Percentiles rank a stretch among this genome's conserved stretches.
phyloP scores from a whole-genome alignment of 2,329 filamentous ascomycete genomes.

The Colletotrichum chlorophyti region DNA sequence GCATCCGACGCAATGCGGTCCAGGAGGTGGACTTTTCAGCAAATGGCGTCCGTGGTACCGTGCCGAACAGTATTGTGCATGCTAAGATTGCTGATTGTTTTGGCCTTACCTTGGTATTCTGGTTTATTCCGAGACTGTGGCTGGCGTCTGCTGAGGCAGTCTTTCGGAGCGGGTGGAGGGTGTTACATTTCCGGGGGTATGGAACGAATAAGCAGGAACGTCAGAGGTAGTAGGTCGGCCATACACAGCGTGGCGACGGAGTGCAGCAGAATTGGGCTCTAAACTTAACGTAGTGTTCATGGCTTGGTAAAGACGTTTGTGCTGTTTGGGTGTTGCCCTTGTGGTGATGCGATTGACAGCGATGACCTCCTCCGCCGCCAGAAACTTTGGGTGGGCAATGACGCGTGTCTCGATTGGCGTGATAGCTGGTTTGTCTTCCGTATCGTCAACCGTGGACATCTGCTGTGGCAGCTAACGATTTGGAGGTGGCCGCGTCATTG shows the following conservation, averaged over 20 bases:
- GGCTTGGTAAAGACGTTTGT: conserved; percentile 7
- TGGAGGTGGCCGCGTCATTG: conserved; percentile 12
- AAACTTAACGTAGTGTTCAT: no score
- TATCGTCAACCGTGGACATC: no score
- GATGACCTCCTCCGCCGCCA: no score
- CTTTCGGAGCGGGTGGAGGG: conserved; percentile 40
- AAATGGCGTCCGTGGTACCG: conserved; percentile 44
- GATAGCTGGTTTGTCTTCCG: conserved; percentile 5
- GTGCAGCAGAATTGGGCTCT: no score
- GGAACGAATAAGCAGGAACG: not conserved
- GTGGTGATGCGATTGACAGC: not conserved
- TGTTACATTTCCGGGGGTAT: conserved; percentile 7
- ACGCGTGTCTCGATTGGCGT: not conserved
- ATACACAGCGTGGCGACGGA: no score
- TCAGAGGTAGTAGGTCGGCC: no score
- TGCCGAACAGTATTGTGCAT: conserved; percentile 46
- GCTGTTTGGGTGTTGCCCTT: not conserved
- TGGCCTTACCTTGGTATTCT: conserved; percentile 54
- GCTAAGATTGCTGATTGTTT: conserved; percentile 53
- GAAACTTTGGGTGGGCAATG: no score
- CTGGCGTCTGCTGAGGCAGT: conserved; percentile 54
- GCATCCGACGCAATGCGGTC: conserved; percentile 26
- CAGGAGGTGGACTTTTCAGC: no score
- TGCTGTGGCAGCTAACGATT: no score
- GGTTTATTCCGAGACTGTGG: conserved; percentile 56